A percentile compares a stretch with the other conserved stretches of the same genome.
Evolutionary conservation across 352 stramenopile species (phyloP).

Genomic region (Stramenopiles sp.): DNA sequence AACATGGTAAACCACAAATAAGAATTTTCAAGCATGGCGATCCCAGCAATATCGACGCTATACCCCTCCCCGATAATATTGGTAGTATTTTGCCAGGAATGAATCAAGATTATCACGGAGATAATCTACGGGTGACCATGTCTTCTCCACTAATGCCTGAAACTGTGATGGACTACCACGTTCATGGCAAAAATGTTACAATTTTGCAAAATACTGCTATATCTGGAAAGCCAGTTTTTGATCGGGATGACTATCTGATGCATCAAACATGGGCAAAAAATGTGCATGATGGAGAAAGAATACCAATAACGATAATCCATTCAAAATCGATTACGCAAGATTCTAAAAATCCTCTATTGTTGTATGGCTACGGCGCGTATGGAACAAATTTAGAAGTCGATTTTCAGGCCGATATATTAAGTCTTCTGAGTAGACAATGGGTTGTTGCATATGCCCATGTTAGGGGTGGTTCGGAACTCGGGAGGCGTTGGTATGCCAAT

Average conservation of each 20-base stretch:
- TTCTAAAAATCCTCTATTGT: conserved; percentile 46
- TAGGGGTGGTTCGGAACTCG: conserved; percentile 59
- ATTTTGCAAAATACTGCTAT: conserved; percentile 29
- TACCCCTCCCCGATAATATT: conserved; percentile 37
- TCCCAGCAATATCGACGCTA: conserved; percentile 24
- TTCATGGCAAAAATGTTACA: background rate
- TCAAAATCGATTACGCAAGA: conserved; percentile 33
- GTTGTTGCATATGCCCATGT: conserved; percentile 63
- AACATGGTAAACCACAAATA: conserved; percentile 41
- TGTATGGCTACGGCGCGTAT: conserved; percentile 66
- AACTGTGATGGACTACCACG: conserved; percentile 32
- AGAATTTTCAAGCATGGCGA: conserved; percentile 31
- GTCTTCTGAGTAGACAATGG: conserved; percentile 57
- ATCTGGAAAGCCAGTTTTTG: conserved; percentile 31
- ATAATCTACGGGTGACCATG: conserved; percentile 42
- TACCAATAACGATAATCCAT: conserved; percentile 52
- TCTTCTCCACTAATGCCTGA: conserved; percentile 45
- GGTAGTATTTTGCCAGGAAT: conserved; percentile 41
- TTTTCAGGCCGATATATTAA: conserved; percentile 54
- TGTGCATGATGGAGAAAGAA: background rate
- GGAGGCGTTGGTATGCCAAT: conserved; percentile 56
- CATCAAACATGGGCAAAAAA: background rate
- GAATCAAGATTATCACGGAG: conserved; percentile 46
- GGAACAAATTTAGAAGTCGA: conserved; percentile 56
- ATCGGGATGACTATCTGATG: conserved; percentile 12